Base-by-base conservation (phyloP, 371 early-diverging fungal species). In the Mucor saturninus region DNA sequence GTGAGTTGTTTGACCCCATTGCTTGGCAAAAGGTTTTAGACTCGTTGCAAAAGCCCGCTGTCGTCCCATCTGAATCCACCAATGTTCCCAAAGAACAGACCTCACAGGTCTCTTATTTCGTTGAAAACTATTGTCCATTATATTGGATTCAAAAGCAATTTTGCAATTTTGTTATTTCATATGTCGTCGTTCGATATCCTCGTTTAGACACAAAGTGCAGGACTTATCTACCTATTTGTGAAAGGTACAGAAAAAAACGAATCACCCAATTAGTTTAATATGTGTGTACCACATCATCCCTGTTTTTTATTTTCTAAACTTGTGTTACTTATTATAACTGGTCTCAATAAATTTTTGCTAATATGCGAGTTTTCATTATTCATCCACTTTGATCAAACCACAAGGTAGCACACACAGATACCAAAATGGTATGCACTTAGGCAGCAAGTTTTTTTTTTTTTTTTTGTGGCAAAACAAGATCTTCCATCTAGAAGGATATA, bases 221-320 rank as follows among this genome's bases (percentile, higher is more conserved):
- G 46, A 68, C 56, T 2, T 77, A 72, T 54, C 58, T 74, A 10
- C 78, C 78, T 29, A 63, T 77, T 21, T 77, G 78, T 40, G 71
- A 77, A 57, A 65, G 60, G n/a, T 74, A 61, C 42, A 58, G 64
- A 49, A 61, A 21, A 66, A 59, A 49, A 26, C n/a, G 35, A 31
- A 28, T 49, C 35, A 29, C 35, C 9, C 48, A 2, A 38, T 38
- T 48, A 8, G 35, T 35, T 6, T 35, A 35, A 35, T 35, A 8
- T 35, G 35, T 29, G 38, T 49, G 48, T 37, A 46, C 14, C 5
- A 43, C 43, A 49, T 30, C 1, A 56, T 56, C 11, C 35, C 8
- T n/a, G 14, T 21, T 28, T 54, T 29, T 43, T 30, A 7, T 49
- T 28, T 1, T 50, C 21, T 31, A 21, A 21, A 8, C 26, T 7